Evolutionary conservation across 2,329 filamentous ascomycete species (phyloP).

Genomic region (Penicillium sp.): DNA sequence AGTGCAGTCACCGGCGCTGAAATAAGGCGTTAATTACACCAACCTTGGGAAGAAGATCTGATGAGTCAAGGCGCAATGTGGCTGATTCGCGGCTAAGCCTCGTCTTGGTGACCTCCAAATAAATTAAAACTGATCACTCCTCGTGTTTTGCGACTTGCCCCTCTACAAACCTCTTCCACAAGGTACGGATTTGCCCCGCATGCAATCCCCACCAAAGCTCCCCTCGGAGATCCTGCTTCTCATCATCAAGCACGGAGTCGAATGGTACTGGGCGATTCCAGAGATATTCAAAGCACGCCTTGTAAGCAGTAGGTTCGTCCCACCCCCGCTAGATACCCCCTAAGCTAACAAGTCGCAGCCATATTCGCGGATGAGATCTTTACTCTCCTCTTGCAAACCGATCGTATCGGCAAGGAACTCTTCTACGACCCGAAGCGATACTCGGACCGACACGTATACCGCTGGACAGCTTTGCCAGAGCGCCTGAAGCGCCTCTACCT

Average conservation of each 20-base stretch:
- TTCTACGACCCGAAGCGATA: not conserved
- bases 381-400: not conserved
- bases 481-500: not conserved
- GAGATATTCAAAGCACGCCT: not conserved
- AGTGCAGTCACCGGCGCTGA: no score
- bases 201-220: not conserved
- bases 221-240: not conserved
- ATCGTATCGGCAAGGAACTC: not conserved
- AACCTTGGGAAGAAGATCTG: no score
- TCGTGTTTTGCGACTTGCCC: not conserved
- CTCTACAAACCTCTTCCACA: not conserved
- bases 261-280: not conserved
- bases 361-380: not conserved
- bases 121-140: no score
- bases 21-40: no score
- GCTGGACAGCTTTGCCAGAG: not conserved
- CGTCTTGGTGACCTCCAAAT: slow-evolving; percentile 11
- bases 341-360: not conserved
- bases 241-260: not conserved
- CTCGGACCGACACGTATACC: not conserved
- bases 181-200: not conserved
- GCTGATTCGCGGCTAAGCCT: slow-evolving; percentile 34
- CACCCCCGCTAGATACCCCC: not conserved
- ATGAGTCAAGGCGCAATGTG: slow-evolving; percentile 4
- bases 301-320: not conserved